Conservation (phyloP, 2,329 filamentous ascomycete genomes). For the Paecilomyces sp. region DNA sequence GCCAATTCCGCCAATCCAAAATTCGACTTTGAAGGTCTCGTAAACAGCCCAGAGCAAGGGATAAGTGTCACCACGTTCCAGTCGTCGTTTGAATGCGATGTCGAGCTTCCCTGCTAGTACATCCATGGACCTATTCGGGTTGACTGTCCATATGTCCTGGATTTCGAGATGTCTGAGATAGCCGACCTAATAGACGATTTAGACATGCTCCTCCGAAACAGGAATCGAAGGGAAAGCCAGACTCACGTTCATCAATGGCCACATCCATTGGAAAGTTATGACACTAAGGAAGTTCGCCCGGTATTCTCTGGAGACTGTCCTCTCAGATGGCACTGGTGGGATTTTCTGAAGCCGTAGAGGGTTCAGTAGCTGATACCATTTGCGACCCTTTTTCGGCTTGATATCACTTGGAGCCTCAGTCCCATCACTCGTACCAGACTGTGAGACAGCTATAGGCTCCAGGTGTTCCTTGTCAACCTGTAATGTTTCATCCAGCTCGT, state of each 20-base stretch:
- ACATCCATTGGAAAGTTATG: constrained; percentile 85
- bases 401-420: constrained; percentile 5
- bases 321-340: constrained; percentile 50
- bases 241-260: constrained; percentile 70
- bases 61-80: constrained; percentile 60
- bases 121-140: constrained; percentile 68
- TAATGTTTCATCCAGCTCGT: not conserved
- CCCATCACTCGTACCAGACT: constrained; percentile 4
- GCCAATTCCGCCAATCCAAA: constrained; percentile 74
- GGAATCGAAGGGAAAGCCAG: not conserved
- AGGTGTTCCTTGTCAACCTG: constrained; percentile 6
- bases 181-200: constrained; percentile 51
- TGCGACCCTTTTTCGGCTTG: constrained; percentile 11
- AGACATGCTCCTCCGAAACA: constrained; percentile 7
- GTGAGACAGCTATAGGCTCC: constrained; percentile 1
- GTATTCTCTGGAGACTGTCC: constrained; percentile 59
- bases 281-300: constrained; percentile 66
- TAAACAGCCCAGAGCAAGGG: constrained; percentile 75
- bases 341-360: constrained; percentile 40
- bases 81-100: constrained; percentile 61
- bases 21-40: constrained; percentile 78
- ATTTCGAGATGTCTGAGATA: constrained; percentile 77
- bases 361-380: constrained; percentile 37
- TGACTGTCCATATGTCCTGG: constrained; percentile 84
- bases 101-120: constrained; percentile 61